Conservation (phyloP, 2,329 filamentous ascomycete species). For the Thermomyces lanuginosus region DNA sequence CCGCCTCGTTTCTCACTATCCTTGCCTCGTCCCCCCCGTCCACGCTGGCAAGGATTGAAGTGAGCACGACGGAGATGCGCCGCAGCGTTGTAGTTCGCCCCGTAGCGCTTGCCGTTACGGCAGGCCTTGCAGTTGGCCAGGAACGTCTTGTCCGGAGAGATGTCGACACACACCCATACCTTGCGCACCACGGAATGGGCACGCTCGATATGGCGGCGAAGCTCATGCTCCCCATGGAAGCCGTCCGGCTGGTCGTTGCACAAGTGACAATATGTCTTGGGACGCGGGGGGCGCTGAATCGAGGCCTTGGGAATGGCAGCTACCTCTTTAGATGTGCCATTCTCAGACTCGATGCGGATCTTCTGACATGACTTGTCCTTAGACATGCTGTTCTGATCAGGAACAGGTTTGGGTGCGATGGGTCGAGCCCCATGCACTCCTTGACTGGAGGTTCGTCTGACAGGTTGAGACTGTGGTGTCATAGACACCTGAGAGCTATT, state of each 20-base stretch:
- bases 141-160: constrained; percentile 43
- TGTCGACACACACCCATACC: constrained; percentile 48
- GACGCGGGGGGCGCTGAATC: constrained; percentile 48
- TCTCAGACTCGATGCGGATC: constrained; percentile 34
- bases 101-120: constrained; percentile 59
- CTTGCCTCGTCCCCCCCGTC: constrained; percentile 39
- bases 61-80: constrained; percentile 78
- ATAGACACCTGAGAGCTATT: constrained; percentile 27
- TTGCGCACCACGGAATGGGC: constrained; percentile 47
- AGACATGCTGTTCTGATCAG: constrained; percentile 13
- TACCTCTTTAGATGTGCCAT: constrained; percentile 39
- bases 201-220: constrained; percentile 49
- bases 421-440: constrained; percentile 32
- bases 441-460: constrained; percentile 34
- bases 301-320: constrained; percentile 39
- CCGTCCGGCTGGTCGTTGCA: constrained; percentile 61
- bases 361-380: constrained; percentile 15
- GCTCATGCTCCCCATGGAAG: constrained; percentile 75
- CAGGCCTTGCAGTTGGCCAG: constrained; percentile 75
- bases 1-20: constrained; percentile 44
- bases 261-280: constrained; percentile 42
- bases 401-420: constrained; percentile 33
- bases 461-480: constrained; percentile 29
- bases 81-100: constrained; percentile 86
- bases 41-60: constrained; percentile 53